Evolutionary conservation across 257 asterid species (phyloP).

Genomic region (Petrea volubilis): DNA sequence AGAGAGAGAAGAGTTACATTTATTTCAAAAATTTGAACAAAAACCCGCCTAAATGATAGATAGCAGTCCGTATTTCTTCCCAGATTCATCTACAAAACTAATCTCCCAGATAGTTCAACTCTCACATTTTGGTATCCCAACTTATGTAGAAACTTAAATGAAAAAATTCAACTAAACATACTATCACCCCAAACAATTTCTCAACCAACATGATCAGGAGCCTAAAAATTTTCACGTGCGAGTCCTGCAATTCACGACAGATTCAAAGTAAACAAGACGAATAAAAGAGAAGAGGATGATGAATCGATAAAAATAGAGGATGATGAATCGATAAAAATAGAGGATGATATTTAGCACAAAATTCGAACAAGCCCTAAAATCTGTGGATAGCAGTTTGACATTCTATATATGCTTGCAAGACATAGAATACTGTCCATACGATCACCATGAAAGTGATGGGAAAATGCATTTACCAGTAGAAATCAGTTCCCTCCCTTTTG

Average conservation of each 20-base stretch:
- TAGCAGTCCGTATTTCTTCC: neutral
- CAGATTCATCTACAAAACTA: constrained; percentile 18
- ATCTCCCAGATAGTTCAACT: constrained; percentile 13
- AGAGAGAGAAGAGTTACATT: neutral
- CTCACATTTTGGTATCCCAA: constrained; percentile 11
- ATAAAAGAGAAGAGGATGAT: neutral
- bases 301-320: neutral
- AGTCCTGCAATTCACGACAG: constrained; percentile 21
- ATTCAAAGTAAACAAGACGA: constrained; percentile 12
- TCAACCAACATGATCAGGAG: neutral
- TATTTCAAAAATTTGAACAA: neutral
- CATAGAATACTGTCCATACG: constrained; percentile 1
- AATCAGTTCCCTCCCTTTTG: constrained; percentile 92
- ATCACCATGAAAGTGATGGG: neutral
- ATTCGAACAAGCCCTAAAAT: neutral
- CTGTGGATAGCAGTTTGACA: neutral
- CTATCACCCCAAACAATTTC: constrained; percentile 2
- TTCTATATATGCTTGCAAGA: constrained; percentile 8
- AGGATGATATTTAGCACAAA: neutral
- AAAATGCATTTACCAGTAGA: constrained; percentile 23
- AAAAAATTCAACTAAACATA: constrained; percentile 3
- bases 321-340: neutral
- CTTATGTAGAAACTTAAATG: neutral
- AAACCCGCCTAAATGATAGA: constrained; percentile 2
- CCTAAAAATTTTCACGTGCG: neutral